phyloP scores from a whole-genome alignment of 441 rosid genomes.

The Codiaeum variegatum region DNA sequence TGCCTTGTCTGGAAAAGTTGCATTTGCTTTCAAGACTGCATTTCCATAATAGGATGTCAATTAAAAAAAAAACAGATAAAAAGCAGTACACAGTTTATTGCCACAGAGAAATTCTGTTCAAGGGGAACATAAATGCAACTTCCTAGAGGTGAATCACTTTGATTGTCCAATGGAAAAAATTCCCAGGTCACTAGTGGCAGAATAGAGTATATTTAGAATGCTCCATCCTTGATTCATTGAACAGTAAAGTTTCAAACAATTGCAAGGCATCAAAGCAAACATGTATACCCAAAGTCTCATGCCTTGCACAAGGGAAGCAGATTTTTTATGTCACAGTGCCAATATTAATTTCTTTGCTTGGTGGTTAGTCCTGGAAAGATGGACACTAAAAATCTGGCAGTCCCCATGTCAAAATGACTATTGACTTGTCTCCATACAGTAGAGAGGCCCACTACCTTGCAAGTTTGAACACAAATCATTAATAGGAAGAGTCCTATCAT shows the following conservation, averaged over 20 bases:
- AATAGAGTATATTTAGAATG: neutral
- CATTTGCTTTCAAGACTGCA: conserved; percentile 83
- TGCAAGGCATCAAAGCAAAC: neutral
- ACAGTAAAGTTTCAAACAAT: conserved; percentile 5
- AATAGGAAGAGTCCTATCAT: neutral
- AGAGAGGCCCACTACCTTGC: neutral
- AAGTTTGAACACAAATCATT: neutral
- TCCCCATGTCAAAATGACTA: neutral
- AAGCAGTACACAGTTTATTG: neutral
- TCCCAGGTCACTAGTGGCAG: neutral
- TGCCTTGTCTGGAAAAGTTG: conserved; percentile 66
- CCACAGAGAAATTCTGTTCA: neutral
- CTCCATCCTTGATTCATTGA: neutral
- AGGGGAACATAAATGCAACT: neutral
- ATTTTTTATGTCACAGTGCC: neutral
- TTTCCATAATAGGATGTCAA: neutral
- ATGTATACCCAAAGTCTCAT: neutral
- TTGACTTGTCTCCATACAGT: neutral
- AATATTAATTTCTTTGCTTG: neutral
- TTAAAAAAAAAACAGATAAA: neutral
- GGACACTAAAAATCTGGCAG: neutral
- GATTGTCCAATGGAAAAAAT: neutral
- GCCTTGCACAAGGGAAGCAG: neutral
- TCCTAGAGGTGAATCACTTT: neutral
- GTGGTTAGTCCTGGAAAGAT: neutral